These are phyloP conservation scores for Magnusiomyces ingens DNA, from an alignment of 1,139 yeast species.

Conservation along the genomic window DNA sequence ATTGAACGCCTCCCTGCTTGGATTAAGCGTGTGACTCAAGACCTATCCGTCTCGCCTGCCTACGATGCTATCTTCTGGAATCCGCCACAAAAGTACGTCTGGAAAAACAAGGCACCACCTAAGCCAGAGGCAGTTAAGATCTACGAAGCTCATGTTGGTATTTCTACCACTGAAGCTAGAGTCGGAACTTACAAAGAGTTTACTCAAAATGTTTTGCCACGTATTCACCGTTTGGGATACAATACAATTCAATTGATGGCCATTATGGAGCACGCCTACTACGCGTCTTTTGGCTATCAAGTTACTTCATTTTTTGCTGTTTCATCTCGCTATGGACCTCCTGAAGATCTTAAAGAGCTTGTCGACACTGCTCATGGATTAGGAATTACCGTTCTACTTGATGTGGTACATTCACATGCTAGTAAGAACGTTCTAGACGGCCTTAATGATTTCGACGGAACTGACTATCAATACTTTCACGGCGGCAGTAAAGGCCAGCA, in stretches of 20 bases:
- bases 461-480: slow-evolving; percentile 92
- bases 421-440: slow-evolving; percentile 94
- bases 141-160: slow-evolving; percentile 95
- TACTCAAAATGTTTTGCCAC: slow-evolving; percentile 72
- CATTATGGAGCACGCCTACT: slow-evolving; percentile 96
- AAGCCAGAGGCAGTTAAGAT: slow-evolving; percentile 69
- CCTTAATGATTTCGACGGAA: slow-evolving; percentile 86
- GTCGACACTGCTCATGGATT: slow-evolving; percentile 86
- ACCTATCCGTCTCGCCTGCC: slow-evolving; percentile 42
- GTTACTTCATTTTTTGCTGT: slow-evolving; percentile 87
- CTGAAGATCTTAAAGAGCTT: slow-evolving; percentile 86
- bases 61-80: slow-evolving; percentile 95
- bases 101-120: slow-evolving; percentile 49
- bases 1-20: slow-evolving; percentile 86
- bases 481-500: slow-evolving; percentile 80
- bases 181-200: slow-evolving; percentile 83
- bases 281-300: slow-evolving; percentile 96
- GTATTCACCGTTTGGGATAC: slow-evolving; percentile 77
- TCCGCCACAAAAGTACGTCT: slow-evolving; percentile 53
- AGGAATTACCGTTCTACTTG: slow-evolving; percentile 81
- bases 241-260: slow-evolving; percentile 96
- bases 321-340: slow-evolving; percentile 86
- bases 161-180: slow-evolving; percentile 82
- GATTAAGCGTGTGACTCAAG: slow-evolving; percentile 75
- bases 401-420: slow-evolving; percentile 93